phyloP scores from a whole-genome alignment of 176 grass and related monocot genomes.

The Triticum monococcum region DNA sequence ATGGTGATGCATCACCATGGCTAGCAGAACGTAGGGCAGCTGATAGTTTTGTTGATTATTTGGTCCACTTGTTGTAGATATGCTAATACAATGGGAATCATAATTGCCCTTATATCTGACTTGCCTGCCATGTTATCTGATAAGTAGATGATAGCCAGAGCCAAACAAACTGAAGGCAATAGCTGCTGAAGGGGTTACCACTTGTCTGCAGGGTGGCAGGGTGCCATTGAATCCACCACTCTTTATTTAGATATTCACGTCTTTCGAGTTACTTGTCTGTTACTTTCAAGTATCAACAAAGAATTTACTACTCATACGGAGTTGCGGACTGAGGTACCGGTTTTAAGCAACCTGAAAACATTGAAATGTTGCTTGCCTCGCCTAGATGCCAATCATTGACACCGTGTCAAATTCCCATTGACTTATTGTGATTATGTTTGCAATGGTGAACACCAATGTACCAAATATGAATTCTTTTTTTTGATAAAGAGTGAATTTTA shows the following conservation, averaged over 20 bases:
- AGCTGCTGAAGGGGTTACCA: slow-evolving; percentile 82
- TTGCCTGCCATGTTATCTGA: slow-evolving; percentile 4
- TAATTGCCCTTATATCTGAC: not conserved
- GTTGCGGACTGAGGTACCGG: not conserved
- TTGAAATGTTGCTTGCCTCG: not conserved
- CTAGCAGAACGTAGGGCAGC: not conserved
- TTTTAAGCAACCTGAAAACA: not conserved
- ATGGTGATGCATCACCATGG: not conserved
- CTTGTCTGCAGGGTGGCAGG: slow-evolving; percentile 89
- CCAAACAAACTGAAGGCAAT: slow-evolving; percentile 67
- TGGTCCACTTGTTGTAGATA: not conserved
- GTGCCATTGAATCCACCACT: slow-evolving; percentile 34
- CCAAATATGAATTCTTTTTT: too few species aligned
- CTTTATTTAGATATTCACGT: too few species aligned
- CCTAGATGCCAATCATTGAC: not conserved
- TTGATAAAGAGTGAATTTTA: too few species aligned
- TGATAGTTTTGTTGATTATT: not conserved
- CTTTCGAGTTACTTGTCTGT: slow-evolving; percentile 1
- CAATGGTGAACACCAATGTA: not conserved
- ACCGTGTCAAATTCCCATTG: not conserved
- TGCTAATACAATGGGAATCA: not conserved
- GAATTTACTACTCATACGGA: too few species aligned
- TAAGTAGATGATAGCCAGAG: slow-evolving; percentile 54
- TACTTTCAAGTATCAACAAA: not conserved
- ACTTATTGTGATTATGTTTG: not conserved